Conservation (phyloP, 2,329 filamentous ascomycete species). For the Colletotrichum ledebouriae region DNA sequence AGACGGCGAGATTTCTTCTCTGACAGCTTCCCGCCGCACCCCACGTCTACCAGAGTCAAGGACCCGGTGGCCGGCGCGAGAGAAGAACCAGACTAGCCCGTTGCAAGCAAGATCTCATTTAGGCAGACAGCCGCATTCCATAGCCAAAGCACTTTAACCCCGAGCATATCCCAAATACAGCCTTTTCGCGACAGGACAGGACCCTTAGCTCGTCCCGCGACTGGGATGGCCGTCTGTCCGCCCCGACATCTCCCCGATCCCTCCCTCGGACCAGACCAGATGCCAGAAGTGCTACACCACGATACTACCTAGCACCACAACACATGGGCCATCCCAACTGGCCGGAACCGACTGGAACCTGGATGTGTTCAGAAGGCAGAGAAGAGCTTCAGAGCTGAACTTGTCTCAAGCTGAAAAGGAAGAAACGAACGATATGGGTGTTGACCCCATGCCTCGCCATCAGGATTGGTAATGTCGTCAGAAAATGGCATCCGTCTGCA, state of each 20-base stretch:
- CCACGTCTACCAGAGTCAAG: conserved; percentile 29
- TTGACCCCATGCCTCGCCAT: conserved; percentile 21
- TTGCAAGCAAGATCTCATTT: conserved; percentile 19
- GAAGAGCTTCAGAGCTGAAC: not conserved
- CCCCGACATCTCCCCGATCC: conserved; percentile 17
- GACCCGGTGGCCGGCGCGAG: conserved; percentile 19
- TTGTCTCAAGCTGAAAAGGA: not conserved
- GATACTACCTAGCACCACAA: not conserved
- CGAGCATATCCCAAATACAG: not conserved
- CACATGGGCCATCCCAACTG: conserved; percentile 8
- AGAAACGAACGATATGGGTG: not conserved
- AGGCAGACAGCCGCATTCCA: conserved; percentile 15
- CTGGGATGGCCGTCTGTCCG: conserved; percentile 5
- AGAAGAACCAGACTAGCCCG: conserved; percentile 11
- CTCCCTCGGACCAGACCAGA: conserved; percentile 4
- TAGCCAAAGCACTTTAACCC: not conserved
- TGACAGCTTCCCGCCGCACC: conserved; percentile 26
- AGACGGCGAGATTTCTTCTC: conserved; percentile 31
- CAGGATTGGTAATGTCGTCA: conserved; percentile 35
- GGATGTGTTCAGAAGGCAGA: not conserved
- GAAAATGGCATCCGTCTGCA: conserved; percentile 22
- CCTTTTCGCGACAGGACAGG: not conserved
- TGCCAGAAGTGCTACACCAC: not conserved
- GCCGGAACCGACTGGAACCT: not conserved
- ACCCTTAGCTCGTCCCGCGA: conserved; percentile 17